phyloP scores from a whole-genome alignment of 352 stramenopile species.

The Phytophthora cactorum region DNA sequence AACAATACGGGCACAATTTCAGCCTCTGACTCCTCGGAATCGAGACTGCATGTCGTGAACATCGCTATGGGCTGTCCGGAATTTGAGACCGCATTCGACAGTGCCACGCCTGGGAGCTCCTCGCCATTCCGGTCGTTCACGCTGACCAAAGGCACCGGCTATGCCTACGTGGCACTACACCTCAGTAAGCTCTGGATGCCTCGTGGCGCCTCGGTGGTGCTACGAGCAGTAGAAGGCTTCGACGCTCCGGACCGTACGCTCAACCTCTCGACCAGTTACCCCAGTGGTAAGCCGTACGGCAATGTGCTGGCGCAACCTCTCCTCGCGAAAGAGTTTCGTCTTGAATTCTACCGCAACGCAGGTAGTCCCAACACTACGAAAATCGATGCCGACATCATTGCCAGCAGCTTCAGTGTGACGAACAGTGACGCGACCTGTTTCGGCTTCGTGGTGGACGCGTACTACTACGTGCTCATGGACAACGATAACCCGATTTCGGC shows the following conservation, averaged over 20 bases:
- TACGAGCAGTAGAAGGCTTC: conserved; percentile 56
- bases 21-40: conserved; percentile 5
- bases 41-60: conserved; percentile 24
- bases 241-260: conserved; percentile 39
- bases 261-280: conserved; percentile 49
- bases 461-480: conserved; percentile 54
- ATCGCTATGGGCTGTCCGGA: conserved; percentile 58
- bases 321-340: conserved; percentile 55
- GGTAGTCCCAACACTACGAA: conserved; percentile 18
- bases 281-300: conserved; percentile 32
- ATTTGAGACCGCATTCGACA: conserved; percentile 53
- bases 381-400: conserved; percentile 1
- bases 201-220: conserved; percentile 42
- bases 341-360: conserved; percentile 63
- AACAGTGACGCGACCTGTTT: conserved; percentile 43
- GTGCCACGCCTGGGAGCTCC: conserved; percentile 33
- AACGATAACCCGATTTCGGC: conserved; percentile 44
- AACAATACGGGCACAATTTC: conserved; percentile 24
- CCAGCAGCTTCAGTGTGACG: conserved; percentile 25
- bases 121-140: conserved; percentile 54
- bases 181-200: conserved; percentile 58
- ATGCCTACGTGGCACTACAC: conserved; percentile 60
- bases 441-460: conserved; percentile 62
- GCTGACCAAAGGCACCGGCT: conserved; percentile 58
- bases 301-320: conserved; percentile 43